Conservation (phyloP, 164 flowering plant genomes). For the Cinnamomum micranthum region DNA sequence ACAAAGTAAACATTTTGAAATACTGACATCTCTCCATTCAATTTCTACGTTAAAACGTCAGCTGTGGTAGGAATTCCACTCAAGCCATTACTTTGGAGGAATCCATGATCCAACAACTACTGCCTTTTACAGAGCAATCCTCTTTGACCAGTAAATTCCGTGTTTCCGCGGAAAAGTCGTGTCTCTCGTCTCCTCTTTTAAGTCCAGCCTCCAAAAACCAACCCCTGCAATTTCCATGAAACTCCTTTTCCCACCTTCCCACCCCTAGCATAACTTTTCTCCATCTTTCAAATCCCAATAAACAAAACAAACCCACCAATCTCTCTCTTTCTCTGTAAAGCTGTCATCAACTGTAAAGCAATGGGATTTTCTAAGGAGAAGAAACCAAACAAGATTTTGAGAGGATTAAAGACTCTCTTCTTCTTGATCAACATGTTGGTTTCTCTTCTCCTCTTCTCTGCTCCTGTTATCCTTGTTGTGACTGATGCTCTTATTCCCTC, state of each 20-base stretch:
- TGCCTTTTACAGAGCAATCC: background rate
- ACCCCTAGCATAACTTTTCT: background rate
- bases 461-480: conserved; percentile 57
- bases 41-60: too few relatives aligned
- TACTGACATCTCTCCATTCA: too few relatives aligned
- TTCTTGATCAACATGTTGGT: conserved; percentile 60
- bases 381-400: conserved; percentile 20
- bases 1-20: too few relatives aligned
- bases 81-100: too few relatives aligned
- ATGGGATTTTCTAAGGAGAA: conserved; percentile 59
- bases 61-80: too few relatives aligned
- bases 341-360: background rate
- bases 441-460: conserved; percentile 69
- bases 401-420: conserved; percentile 66
- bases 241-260: background rate
- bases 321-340: too few relatives aligned
- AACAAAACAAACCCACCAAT: background rate
- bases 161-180: background rate
- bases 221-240: background rate
- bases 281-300: background rate
- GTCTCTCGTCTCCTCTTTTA: background rate
- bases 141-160: background rate
- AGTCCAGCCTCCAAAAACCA: background rate
- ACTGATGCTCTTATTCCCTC: conserved; percentile 70
- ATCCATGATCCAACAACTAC: too few relatives aligned